A percentile compares a stretch with the other conserved stretches of the same genome.
Evolutionary conservation across 179 eudicot genomes (phyloP).

Genomic region (Patellifolia procumbens): DNA sequence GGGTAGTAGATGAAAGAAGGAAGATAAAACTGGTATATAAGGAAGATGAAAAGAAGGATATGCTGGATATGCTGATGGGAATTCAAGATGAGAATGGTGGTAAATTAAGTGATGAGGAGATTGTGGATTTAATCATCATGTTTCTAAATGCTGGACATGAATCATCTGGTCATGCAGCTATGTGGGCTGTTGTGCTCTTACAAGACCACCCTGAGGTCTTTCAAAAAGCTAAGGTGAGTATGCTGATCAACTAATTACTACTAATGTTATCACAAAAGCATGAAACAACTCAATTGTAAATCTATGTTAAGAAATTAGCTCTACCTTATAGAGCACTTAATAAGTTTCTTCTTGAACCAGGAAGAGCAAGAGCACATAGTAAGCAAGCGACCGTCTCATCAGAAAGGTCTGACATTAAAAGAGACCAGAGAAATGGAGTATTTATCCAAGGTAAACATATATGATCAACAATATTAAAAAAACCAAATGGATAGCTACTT

Average conservation of each 20-base stretch:
- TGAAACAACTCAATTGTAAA: background rate
- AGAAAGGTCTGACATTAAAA: conserved; percentile 40
- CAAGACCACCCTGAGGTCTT: conserved; percentile 45
- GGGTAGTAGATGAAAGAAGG: conserved; percentile 41
- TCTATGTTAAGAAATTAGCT: background rate
- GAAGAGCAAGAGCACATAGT: conserved; percentile 50
- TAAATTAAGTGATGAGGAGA: conserved; percentile 48
- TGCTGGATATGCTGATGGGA: conserved; percentile 52
- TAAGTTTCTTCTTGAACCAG: conserved; percentile 20
- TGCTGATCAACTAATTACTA: background rate
- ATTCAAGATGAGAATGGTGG: conserved; percentile 42
- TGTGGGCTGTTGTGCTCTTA: conserved; percentile 51
- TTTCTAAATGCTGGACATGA: conserved; percentile 60
- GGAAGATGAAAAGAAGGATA: conserved; percentile 33
- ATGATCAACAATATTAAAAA: background rate
- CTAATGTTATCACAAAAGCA: too few relatives aligned
- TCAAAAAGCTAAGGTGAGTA: conserved; percentile 45
- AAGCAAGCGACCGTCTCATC: conserved; percentile 35
- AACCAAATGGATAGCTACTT: background rate
- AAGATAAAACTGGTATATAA: conserved; percentile 14
- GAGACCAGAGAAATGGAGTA: conserved; percentile 49
- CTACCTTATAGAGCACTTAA: background rate
- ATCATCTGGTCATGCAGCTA: conserved; percentile 52
- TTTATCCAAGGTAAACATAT: conserved; percentile 37
- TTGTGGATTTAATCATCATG: conserved; percentile 47